phyloP scores from a whole-genome alignment of 768 basidiomycete genomes.

The Mycena galopus region DNA sequence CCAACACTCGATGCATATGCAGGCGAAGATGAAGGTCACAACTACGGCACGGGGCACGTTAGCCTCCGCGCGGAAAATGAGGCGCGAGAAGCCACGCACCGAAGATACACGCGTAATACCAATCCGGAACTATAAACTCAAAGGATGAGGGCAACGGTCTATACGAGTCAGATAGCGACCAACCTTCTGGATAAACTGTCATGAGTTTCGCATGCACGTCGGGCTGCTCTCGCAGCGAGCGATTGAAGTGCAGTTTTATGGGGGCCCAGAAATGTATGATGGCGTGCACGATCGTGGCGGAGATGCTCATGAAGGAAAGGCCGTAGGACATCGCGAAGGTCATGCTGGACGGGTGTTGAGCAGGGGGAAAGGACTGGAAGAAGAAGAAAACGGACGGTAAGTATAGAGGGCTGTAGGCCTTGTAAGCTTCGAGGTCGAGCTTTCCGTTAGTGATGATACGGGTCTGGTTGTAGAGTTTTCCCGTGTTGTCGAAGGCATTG shows the following conservation, averaged over 20 bases:
- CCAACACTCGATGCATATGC: conserved; percentile 73
- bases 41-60: conserved; percentile 40
- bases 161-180: background rate
- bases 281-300: conserved; percentile 66
- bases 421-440: conserved; percentile 60
- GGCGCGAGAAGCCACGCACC: conserved; percentile 41
- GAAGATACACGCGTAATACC: conserved; percentile 71
- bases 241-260: conserved; percentile 64
- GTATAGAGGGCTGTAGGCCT: conserved; percentile 61
- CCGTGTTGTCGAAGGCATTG: conserved; percentile 72
- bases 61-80: conserved; percentile 6
- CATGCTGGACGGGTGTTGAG: conserved; percentile 49
- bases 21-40: conserved; percentile 70
- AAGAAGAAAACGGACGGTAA: conserved; percentile 51
- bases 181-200: conserved; percentile 64
- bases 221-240: conserved; percentile 65
- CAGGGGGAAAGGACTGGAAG: background rate
- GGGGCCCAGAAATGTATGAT: conserved; percentile 70
- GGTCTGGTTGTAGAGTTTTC: conserved; percentile 56
- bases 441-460: conserved; percentile 56
- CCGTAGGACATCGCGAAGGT: conserved; percentile 71
- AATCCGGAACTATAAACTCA: conserved; percentile 71
- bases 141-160: background rate
- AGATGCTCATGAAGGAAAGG: conserved; percentile 73
- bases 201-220: conserved; percentile 75